Conservation (phyloP, 2,329 filamentous ascomycete species). For the Lecanicillium sp. region DNA sequence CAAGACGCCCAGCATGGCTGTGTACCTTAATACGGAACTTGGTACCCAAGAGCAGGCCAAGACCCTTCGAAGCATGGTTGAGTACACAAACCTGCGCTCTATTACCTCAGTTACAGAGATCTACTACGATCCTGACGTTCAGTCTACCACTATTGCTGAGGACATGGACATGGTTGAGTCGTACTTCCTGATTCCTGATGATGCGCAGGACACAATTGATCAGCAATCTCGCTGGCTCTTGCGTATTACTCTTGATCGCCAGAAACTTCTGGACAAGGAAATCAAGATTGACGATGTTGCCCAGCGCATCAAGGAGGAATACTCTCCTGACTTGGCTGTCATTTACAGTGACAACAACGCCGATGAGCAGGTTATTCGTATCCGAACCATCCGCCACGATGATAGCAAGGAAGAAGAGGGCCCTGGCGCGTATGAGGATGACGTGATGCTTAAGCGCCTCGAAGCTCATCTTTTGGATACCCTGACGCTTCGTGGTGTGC, state of each 20-base stretch:
- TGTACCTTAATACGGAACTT: constrained; percentile 64
- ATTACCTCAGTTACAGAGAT: constrained; percentile 91
- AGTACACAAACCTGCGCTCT: constrained; percentile 88
- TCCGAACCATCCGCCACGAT: constrained; percentile 66
- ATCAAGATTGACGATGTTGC: constrained; percentile 89
- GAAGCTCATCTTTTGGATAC: constrained; percentile 88
- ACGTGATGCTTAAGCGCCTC: constrained; percentile 86
- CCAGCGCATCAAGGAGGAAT: constrained; percentile 80
- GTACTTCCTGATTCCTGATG: constrained; percentile 90
- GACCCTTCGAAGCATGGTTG: constrained; percentile 76
- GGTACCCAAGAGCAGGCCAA: constrained; percentile 75
- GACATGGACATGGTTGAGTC: constrained; percentile 94
- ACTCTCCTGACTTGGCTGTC: constrained; percentile 75
- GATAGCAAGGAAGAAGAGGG: constrained; percentile 67
- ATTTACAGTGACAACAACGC: constrained; percentile 99
- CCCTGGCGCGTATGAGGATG: constrained; percentile 62
- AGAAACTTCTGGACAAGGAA: constrained; percentile 92
- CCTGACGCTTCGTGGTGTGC: constrained; percentile 82
- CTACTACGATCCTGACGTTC: constrained; percentile 91
- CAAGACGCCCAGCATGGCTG: constrained; percentile 96
- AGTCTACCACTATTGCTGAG: constrained; percentile 74
- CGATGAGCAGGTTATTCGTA: constrained; percentile 87
- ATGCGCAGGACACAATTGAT: constrained; percentile 52
- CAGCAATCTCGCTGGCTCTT: constrained; percentile 92
- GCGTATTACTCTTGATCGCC: constrained; percentile 84